A percentile compares a stretch with the other conserved stretches of the same genome.
Evolutionary conservation across 768 basidiomycete species (phyloP).

Genomic region (Tephrocybe sp.): DNA sequence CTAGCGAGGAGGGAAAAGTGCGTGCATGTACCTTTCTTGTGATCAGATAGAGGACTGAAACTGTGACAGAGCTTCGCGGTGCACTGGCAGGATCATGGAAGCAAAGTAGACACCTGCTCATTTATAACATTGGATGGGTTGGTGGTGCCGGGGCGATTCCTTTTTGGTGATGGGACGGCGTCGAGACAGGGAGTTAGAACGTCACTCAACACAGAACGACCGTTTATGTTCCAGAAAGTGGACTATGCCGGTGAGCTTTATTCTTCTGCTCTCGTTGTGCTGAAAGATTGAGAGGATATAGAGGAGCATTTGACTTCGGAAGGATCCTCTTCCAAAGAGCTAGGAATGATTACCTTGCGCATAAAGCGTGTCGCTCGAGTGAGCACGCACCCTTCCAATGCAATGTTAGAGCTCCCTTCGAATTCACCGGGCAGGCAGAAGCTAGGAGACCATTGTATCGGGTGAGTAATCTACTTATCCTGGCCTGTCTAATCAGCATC

Average conservation of each 20-base stretch:
- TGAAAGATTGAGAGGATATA: background rate
- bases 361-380: conserved; percentile 37
- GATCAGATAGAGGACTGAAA: background rate
- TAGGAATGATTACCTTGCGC: conserved; percentile 54
- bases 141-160: conserved; percentile 60
- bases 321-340: conserved; percentile 34
- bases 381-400: conserved; percentile 36
- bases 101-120: conserved; percentile 50
- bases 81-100: conserved; percentile 64
- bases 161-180: conserved; percentile 56
- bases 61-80: conserved; percentile 52
- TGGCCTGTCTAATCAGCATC: conserved; percentile 2
- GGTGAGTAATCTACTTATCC: conserved; percentile 32
- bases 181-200: conserved; percentile 55
- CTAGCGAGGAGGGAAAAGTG: conserved; percentile 60
- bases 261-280: background rate
- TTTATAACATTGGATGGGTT: conserved; percentile 69
- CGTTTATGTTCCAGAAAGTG: conserved; percentile 57
- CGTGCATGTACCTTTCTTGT: conserved; percentile 11
- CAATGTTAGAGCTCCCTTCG: conserved; percentile 38
- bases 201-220: conserved; percentile 49
- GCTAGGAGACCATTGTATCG: conserved; percentile 43
- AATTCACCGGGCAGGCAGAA: conserved; percentile 34
- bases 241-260: conserved; percentile 32
- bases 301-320: conserved; percentile 13